Conservation (phyloP, 306 rosid genomes). For the Glycyrrhiza uralensis region DNA sequence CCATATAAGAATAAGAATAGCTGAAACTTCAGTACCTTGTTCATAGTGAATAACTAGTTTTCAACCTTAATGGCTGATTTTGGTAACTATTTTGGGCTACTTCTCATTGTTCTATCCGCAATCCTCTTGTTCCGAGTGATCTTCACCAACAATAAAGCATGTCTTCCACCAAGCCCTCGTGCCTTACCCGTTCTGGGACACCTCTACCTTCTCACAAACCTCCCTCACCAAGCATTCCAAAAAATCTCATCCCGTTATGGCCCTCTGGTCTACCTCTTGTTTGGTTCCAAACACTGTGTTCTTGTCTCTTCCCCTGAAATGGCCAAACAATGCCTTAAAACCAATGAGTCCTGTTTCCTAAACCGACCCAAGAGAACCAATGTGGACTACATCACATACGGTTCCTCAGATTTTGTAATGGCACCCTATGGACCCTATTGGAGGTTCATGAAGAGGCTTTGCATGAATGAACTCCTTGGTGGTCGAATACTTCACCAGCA, state of each 20-base stretch:
- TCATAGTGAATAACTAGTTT: background rate
- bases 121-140: background rate
- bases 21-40: background rate
- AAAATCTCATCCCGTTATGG: conserved; percentile 49
- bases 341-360: conserved; percentile 42
- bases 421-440: conserved; percentile 66
- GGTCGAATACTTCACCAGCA: conserved; percentile 36
- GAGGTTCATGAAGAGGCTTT: conserved; percentile 61
- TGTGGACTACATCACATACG: conserved; percentile 48
- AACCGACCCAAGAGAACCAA: conserved; percentile 42
- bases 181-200: conserved; percentile 37
- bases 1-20: conserved; percentile 16
- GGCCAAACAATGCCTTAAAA: conserved; percentile 50
- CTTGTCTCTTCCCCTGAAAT: conserved; percentile 55
- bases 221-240: conserved; percentile 51
- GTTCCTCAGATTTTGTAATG: conserved; percentile 40
- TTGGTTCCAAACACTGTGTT: conserved; percentile 48
- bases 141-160: background rate
- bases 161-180: conserved; percentile 34
- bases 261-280: conserved; percentile 43
- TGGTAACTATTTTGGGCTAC: background rate
- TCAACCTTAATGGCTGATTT: conserved; percentile 7
- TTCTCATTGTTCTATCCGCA: background rate
- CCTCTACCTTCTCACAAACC: conserved; percentile 29
- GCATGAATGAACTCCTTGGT: conserved; percentile 53